These are phyloP conservation scores for Phyllosticta citribraziliensis DNA, from an alignment of 2,329 filamentous ascomycete genomes.

Conservation along the genomic window DNA sequence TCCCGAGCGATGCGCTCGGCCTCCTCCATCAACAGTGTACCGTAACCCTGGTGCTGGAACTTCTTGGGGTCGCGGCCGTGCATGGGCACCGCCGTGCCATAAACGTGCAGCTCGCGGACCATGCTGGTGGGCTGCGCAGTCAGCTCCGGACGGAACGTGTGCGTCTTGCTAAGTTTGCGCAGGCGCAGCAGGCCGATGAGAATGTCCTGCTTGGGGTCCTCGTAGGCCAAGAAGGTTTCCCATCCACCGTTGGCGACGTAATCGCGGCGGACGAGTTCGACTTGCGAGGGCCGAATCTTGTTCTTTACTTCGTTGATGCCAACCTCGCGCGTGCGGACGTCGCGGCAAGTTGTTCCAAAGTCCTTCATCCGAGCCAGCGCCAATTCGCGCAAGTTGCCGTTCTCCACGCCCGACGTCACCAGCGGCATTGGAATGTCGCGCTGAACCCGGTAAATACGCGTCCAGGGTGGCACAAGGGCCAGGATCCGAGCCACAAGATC, in stretches of 20 bases:
- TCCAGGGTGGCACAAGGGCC: slow-evolving; percentile 92
- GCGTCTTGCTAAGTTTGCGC: slow-evolving; percentile 80
- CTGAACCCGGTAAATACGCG: slow-evolving; percentile 95
- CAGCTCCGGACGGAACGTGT: slow-evolving; percentile 86
- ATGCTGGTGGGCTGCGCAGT: slow-evolving; percentile 79
- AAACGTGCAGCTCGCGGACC: slow-evolving; percentile 91
- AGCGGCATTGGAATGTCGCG: slow-evolving; percentile 99
- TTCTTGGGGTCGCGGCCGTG: slow-evolving; percentile 91
- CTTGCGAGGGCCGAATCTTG: slow-evolving; percentile 92
- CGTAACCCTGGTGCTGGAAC: slow-evolving; percentile 97
- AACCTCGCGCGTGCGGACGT: slow-evolving; percentile 91
- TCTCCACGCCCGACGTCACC: slow-evolving; percentile 97
- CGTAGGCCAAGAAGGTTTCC: slow-evolving; percentile 97
- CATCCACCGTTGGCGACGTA: slow-evolving; percentile 93
- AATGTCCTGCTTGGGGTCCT: slow-evolving; percentile 97
- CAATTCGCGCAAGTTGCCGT: slow-evolving; percentile 88
- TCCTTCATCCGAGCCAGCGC: slow-evolving; percentile 98
- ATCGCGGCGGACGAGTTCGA: slow-evolving; percentile 88
- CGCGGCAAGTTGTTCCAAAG: slow-evolving; percentile 92
- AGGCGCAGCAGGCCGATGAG: slow-evolving; percentile 82
- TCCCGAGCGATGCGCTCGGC: slow-evolving; percentile 90
- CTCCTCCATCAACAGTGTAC: slow-evolving; percentile 94
- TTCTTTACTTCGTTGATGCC: slow-evolving; percentile 99
- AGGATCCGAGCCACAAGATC: slow-evolving; percentile 95
- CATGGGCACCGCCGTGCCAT: slow-evolving; percentile 93